Conservation (phyloP, 352 stramenopile genomes). For the Phytopythium oedochilum region DNA sequence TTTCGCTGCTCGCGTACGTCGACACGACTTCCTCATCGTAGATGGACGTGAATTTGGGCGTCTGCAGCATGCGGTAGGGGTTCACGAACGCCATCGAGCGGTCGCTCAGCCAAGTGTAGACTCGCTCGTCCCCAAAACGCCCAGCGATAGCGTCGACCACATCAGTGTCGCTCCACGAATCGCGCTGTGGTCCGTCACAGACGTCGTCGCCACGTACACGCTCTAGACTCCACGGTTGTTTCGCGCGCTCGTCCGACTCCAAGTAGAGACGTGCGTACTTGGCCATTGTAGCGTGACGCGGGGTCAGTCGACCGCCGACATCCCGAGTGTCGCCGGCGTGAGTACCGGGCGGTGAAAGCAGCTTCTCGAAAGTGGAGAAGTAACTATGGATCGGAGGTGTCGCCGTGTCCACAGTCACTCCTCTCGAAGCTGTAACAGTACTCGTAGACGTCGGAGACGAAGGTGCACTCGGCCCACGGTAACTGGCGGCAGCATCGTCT, state of each 20-base stretch:
- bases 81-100: constrained; percentile 69
- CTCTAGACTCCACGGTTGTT: constrained; percentile 56
- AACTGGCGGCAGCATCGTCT: constrained; percentile 10
- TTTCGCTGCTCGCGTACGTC: constrained; percentile 44
- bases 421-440: background rate
- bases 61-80: constrained; percentile 70
- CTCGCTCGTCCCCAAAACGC: constrained; percentile 42
- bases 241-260: constrained; percentile 46
- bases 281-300: constrained; percentile 60
- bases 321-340: constrained; percentile 2
- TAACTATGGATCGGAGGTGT: constrained; percentile 51
- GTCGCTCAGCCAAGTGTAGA: constrained; percentile 63
- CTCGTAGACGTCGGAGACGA: background rate
- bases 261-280: constrained; percentile 80
- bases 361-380: constrained; percentile 64
- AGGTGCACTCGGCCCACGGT: background rate
- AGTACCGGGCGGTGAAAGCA: constrained; percentile 11
- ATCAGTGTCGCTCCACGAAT: constrained; percentile 3
- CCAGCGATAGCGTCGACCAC: constrained; percentile 16
- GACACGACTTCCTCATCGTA: constrained; percentile 78
- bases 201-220: constrained; percentile 40
- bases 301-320: constrained; percentile 26
- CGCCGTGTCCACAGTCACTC: background rate
- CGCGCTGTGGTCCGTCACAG: background rate
- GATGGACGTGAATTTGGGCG: constrained; percentile 72